Evolutionary conservation across 2,329 filamentous ascomycete genomes (phyloP).

Genomic region (Trichoderma sp.): DNA sequence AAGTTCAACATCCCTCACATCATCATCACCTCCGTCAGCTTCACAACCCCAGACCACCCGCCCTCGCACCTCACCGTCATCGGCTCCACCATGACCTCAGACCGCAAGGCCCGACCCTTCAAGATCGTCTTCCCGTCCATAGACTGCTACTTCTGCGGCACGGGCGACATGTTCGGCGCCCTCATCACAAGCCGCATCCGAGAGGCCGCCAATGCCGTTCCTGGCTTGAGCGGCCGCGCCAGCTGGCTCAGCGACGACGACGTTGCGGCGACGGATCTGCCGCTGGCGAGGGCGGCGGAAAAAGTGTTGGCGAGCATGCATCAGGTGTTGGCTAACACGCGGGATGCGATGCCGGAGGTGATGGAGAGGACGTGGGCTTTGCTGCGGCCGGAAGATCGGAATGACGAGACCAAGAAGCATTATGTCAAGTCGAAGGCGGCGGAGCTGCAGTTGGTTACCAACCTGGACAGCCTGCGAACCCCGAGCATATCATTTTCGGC

Average conservation of each 20-base stretch:
- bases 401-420: constrained; percentile 59
- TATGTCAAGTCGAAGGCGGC: constrained; percentile 78
- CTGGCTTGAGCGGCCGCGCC: constrained; percentile 50
- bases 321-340: constrained; percentile 70
- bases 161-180: constrained; percentile 97
- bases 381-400: constrained; percentile 47
- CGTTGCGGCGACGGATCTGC: constrained; percentile 69
- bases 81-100: constrained; percentile 69
- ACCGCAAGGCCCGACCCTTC: constrained; percentile 76
- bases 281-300: constrained; percentile 79
- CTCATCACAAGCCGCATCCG: constrained; percentile 84
- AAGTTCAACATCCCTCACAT: constrained; percentile 80
- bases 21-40: constrained; percentile 85
- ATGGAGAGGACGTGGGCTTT: constrained; percentile 46
- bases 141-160: constrained; percentile 93
- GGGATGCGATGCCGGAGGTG: constrained; percentile 60
- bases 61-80: constrained; percentile 66
- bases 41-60: constrained; percentile 56
- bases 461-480: constrained; percentile 65
- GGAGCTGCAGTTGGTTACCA: constrained; percentile 81
- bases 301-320: constrained; percentile 95
- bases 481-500: constrained; percentile 67
- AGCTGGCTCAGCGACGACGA: constrained; percentile 79
- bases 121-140: constrained; percentile 83
- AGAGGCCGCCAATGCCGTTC: constrained; percentile 65